Percentiles rank a stretch among this genome's conserved stretches.
These are phyloP conservation scores for Paecilomyces dactylethromorphus DNA, from an alignment of 2,329 filamentous ascomycete species.

Conservation along the genomic window DNA sequence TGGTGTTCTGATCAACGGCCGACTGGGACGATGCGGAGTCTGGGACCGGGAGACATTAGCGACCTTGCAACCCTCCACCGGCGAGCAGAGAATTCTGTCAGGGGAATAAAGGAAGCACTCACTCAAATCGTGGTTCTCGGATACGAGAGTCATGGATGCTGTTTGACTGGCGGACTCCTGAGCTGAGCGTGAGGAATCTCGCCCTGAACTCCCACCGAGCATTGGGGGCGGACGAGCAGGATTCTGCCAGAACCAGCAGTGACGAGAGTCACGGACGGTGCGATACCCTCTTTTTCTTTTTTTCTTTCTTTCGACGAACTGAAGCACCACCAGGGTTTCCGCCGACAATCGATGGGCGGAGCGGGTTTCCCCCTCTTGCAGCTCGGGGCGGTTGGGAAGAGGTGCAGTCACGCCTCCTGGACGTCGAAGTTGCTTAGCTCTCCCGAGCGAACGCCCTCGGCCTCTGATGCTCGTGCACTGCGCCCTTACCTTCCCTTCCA, in stretches of 20 bases:
- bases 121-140: constrained; percentile 21
- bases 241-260: constrained; percentile 9
- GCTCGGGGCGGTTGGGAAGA: constrained; percentile 6
- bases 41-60: constrained; percentile 4
- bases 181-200: constrained; percentile 22
- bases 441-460: constrained; percentile 18
- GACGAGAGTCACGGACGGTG: background rate
- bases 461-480: constrained; percentile 16
- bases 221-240: constrained; percentile 23
- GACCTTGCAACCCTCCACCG: background rate
- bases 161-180: constrained; percentile 21
- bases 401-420: constrained; percentile 19
- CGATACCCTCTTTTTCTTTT: background rate
- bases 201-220: constrained; percentile 27
- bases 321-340: constrained; percentile 16
- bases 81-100: background rate
- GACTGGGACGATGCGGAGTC: constrained; percentile 7
- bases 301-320: constrained; percentile 2
- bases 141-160: constrained; percentile 27
- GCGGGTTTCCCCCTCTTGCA: constrained; percentile 4
- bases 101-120: constrained; percentile 12
- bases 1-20: constrained; percentile 3
- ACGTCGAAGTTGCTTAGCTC: constrained; percentile 14
- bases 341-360: constrained; percentile 4
- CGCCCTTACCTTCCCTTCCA: constrained; percentile 5